Percentiles rank a stretch among this genome's conserved stretches.
Conservation (phyloP, 495 filamentous ascomycete genomes). For the Xylaria venustula region DNA sequence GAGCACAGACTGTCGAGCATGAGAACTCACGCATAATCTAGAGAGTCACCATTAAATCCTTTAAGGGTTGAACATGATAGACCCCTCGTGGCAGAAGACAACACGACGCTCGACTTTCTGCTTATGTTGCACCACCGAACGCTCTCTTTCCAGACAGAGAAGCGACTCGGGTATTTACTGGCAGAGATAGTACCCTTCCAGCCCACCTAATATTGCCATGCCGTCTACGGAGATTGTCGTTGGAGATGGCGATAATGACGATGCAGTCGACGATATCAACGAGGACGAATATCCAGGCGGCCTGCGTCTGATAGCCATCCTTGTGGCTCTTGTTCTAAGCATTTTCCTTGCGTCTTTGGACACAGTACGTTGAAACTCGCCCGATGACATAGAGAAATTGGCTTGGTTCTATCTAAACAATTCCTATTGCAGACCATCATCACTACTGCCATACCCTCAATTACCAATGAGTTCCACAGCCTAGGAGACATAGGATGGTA, state of each 20-base stretch:
- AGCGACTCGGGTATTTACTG: no score
- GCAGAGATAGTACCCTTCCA: no score
- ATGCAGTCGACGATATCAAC: background rate
- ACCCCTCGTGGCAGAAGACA: no score
- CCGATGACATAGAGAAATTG: no score
- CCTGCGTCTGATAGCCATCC: slow-evolving; percentile 35
- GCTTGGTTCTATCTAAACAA: background rate
- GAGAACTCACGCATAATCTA: no score
- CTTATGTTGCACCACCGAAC: no score
- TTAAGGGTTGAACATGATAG: no score
- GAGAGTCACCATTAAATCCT: no score
- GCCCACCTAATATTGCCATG: no score
- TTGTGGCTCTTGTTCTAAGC: slow-evolving; percentile 47
- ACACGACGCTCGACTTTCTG: no score
- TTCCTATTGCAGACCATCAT: slow-evolving; percentile 27
- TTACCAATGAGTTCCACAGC: slow-evolving; percentile 43
- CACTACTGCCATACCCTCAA: slow-evolving; percentile 40
- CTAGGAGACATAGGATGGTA: slow-evolving; percentile 55
- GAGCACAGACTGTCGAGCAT: no score
- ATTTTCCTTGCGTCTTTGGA: slow-evolving; percentile 54
- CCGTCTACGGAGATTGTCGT: background rate
- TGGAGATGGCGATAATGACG: background rate
- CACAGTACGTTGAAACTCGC: slow-evolving; percentile 48
- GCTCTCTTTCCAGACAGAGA: no score
- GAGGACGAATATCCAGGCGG: slow-evolving; percentile 34